Conservation (phyloP, 805 yeast genomes). For the Metschnikowia shivogae region DNA sequence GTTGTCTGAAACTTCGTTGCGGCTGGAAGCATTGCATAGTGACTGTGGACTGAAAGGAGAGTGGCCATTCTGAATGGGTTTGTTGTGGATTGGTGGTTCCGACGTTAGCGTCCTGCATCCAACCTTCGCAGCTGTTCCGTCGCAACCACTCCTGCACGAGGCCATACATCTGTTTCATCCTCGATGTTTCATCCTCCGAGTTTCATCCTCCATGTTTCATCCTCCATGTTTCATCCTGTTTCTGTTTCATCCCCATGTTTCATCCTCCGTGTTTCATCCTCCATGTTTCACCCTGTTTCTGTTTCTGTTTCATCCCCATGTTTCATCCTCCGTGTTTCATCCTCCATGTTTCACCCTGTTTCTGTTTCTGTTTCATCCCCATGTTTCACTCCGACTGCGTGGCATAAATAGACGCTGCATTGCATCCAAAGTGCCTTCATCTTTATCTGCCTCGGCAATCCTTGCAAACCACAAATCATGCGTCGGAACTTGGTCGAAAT, state of each 20-base stretch:
- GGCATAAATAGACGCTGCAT: background rate
- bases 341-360: background rate
- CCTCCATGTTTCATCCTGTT: background rate
- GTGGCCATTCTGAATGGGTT: background rate
- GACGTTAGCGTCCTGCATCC: background rate
- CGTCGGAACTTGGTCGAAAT: conserved; percentile 1
- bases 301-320: no score
- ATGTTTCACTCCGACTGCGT: background rate
- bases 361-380: background rate
- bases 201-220: background rate
- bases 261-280: background rate
- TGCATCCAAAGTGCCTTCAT: background rate
- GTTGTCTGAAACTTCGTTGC: no score
- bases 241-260: background rate
- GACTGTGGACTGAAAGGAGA: background rate
- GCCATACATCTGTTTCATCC: background rate
- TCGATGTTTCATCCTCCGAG: background rate
- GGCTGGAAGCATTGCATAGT: no score
- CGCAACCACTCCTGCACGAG: background rate
- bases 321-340: background rate
- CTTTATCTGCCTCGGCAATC: background rate
- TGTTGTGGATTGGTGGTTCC: background rate
- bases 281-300: background rate
- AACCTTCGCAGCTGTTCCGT: background rate
- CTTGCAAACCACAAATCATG: background rate